These are phyloP conservation scores for Schizopora paradoxa DNA, from an alignment of 1,284 basidiomycete genomes.

Conservation along the genomic window DNA sequence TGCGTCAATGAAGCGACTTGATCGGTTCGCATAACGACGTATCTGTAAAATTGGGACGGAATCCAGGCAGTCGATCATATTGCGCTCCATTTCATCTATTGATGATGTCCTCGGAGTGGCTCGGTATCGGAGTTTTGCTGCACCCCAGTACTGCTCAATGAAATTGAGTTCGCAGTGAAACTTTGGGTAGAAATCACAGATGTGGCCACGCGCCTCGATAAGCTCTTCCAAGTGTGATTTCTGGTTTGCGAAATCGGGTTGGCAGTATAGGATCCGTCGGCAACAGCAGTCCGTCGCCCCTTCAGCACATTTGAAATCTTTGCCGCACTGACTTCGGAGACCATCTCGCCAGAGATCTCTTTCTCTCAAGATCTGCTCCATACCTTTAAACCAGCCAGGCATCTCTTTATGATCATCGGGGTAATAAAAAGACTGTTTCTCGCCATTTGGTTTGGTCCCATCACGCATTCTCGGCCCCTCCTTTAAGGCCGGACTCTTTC, in stretches of 20 bases:
- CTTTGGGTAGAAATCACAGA: constrained; percentile 7
- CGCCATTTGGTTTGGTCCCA: constrained; percentile 19
- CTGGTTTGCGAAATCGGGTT: constrained; percentile 27
- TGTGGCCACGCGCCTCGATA: constrained; percentile 11
- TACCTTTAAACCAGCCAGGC: constrained; percentile 26
- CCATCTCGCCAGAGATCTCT: constrained; percentile 18
- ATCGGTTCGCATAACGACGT: constrained; percentile 15
- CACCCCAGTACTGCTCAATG: constrained; percentile 12
- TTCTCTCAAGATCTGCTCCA: constrained; percentile 23
- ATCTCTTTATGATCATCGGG: constrained; percentile 15
- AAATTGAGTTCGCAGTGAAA: constrained; percentile 13
- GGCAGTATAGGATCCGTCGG: constrained; percentile 22
- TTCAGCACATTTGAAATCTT: constrained; percentile 22
- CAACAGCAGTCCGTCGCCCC: constrained; percentile 23
- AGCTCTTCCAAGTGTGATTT: constrained; percentile 23
- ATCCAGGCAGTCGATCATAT: constrained; percentile 5
- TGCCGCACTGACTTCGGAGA: constrained; percentile 19
- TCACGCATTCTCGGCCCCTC: constrained; percentile 25
- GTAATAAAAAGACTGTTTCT: constrained; percentile 22
- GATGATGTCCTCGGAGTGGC: no score
- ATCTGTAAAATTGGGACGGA: not conserved
- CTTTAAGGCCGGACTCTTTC: constrained; percentile 24
- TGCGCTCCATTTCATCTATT: not conserved
- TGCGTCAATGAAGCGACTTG: constrained; percentile 17
- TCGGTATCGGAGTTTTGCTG: not conserved